Base-by-base conservation (phyloP, 495 filamentous ascomycete species). In the Lepidopterella palustris region DNA sequence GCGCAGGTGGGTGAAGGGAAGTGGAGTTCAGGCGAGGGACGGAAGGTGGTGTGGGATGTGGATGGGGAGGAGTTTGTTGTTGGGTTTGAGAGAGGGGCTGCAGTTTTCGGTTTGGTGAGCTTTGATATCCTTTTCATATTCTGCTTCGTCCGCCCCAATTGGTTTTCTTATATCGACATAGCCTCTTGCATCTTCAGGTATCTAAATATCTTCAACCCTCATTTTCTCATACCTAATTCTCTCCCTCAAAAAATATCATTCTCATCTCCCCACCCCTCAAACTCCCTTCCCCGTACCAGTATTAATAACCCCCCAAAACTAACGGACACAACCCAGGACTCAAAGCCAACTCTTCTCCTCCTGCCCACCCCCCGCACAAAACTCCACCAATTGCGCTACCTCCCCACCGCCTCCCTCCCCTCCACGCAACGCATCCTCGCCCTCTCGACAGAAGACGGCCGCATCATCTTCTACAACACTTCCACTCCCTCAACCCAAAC, bases 401-500 rank as follows among this genome's bases (percentile, higher is more conserved):
- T 93, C 21, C 69, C 26, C 65, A 72, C 21, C 71, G 75, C 28
- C 74, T 73, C 15, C 71, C 76, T 21, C 10, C 15, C 47, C 15
- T 50, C 5, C 20, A 74, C 73, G 27, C 70, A 73, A 27, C 75
- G 77, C 15, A 68, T 92, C 9, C 70, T 98, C 40, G 85, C 84
- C 0, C 76, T 95, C 5, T 89, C 90, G n/a, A 97, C 93, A 0
- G 93, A 97, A 70, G 92, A 97, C 71, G 93, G 95, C 20, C 79
- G 87, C 45, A 77, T 98, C 20, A 63, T 95, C 31, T 95, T 98
- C 71, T 96, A 90, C 69, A 84, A 84, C 45, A 91, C 89, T 2
- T 73, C 65, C 24, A 35, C 4, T 15, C 0, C 35, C n/a, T 8
- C 28, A 1, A 52, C 29, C 9, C 31, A 35, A 0, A 58, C 50